These are phyloP conservation scores for Moelleriella libera DNA, from an alignment of 2,329 filamentous ascomycete species.

Conservation along the genomic window DNA sequence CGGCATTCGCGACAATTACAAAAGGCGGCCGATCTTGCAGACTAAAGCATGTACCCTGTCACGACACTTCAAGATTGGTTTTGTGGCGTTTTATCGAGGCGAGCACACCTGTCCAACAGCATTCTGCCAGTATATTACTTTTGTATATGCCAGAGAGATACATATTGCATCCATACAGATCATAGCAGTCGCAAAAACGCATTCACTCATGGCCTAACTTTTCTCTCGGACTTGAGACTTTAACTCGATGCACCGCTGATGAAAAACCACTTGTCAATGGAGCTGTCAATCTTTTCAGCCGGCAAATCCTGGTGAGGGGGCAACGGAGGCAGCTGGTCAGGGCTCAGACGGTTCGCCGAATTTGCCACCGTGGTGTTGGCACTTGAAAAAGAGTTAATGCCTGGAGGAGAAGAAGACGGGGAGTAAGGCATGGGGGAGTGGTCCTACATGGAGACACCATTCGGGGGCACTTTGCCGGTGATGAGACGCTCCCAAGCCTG, in stretches of 20 bases:
- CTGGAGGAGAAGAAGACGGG: slow-evolving; percentile 8
- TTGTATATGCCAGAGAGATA: slow-evolving; percentile 14
- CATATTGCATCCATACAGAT: slow-evolving; percentile 10
- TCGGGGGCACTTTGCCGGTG: slow-evolving; percentile 70
- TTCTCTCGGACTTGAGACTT: slow-evolving; percentile 6
- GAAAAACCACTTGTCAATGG: slow-evolving; percentile 99
- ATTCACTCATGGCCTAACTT: not conserved
- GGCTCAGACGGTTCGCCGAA: slow-evolving; percentile 58
- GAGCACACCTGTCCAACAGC: slow-evolving; percentile 7
- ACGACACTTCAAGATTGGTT: not conserved
- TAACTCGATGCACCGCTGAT: slow-evolving; percentile 91
- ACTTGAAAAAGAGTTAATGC: slow-evolving; percentile 28
- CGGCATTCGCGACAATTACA: slow-evolving; percentile 73
- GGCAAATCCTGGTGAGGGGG: slow-evolving; percentile 66
- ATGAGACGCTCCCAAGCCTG: slow-evolving; percentile 97
- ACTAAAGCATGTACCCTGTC: slow-evolving; percentile 14
- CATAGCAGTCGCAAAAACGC: no score
- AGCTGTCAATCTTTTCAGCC: slow-evolving; percentile 82
- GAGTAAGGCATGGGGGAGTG: slow-evolving; percentile 9
- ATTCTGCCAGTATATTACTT: slow-evolving; percentile 4
- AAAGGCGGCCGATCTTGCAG: slow-evolving; percentile 65
- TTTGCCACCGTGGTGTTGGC: slow-evolving; percentile 66
- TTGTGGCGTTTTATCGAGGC: slow-evolving; percentile 5
- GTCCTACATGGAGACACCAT: slow-evolving; percentile 67
- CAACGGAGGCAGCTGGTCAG: slow-evolving; percentile 60